Percentiles rank a stretch among this genome's conserved stretches.
These are phyloP conservation scores for Clausena lansium DNA, from an alignment of 345 rosid species.

Conservation along the genomic window DNA sequence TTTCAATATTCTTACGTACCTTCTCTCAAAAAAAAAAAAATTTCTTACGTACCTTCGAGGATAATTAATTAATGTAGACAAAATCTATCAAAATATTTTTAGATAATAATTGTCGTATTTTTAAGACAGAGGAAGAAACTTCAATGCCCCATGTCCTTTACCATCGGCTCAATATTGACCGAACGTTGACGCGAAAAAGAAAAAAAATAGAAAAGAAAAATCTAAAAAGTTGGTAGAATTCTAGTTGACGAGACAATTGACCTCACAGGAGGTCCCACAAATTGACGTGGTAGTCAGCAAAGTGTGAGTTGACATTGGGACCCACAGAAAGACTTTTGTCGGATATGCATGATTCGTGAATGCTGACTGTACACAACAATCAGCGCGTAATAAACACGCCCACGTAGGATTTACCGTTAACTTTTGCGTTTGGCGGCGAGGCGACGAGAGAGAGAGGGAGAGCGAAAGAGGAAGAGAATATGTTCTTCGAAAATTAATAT, in stretches of 20 bases:
- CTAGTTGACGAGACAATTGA: slow-evolving; percentile 13
- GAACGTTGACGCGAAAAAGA: neutral
- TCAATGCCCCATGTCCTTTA: neutral
- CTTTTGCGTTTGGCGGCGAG: slow-evolving; percentile 22
- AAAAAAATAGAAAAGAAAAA: neutral
- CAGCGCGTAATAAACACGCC: slow-evolving; percentile 64
- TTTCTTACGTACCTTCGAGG: too few species aligned
- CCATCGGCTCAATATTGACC: neutral
- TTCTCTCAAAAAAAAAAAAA: too few species aligned
- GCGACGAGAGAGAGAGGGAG: neutral
- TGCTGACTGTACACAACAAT: neutral
- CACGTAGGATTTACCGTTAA: slow-evolving; percentile 22
- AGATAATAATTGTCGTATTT: too few species aligned
- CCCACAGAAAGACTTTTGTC: slow-evolving; percentile 43
- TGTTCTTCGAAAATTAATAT: slow-evolving; percentile 39
- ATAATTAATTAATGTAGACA: too few species aligned
- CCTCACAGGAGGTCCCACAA: slow-evolving; percentile 17
- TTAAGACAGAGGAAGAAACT: too few species aligned
- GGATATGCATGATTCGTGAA: slow-evolving; percentile 36
- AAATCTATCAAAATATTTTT: too few species aligned
- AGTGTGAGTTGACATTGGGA: slow-evolving; percentile 22
- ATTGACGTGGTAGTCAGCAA: slow-evolving; percentile 16
- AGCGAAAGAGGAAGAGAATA: slow-evolving; percentile 33
- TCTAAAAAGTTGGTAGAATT: neutral
- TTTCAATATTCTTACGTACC: too few species aligned